phyloP scores from a whole-genome alignment of 2,329 filamentous ascomycete genomes.

The Fusarium virguliforme region DNA sequence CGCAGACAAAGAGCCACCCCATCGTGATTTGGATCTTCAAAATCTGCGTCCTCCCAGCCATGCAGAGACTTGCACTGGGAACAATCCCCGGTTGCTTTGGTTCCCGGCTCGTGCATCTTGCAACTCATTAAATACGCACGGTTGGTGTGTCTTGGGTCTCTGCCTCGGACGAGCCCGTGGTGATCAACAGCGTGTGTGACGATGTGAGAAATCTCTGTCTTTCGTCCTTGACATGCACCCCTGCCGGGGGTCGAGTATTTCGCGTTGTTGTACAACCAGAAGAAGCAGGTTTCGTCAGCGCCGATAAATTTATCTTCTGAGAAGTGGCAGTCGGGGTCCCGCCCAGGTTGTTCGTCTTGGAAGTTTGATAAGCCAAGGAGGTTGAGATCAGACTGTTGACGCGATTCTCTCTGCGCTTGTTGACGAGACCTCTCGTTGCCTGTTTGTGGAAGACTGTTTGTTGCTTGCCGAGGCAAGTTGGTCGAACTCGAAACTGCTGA shows the following conservation, averaged over 20 bases:
- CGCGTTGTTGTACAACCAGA: conserved; percentile 28
- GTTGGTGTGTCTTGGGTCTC: conserved; percentile 27
- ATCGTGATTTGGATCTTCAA: conserved; percentile 23
- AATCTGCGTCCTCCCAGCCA: conserved; percentile 33
- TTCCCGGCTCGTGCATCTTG: conserved; percentile 9
- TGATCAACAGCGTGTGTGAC: conserved; percentile 43
- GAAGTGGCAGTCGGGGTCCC: background rate
- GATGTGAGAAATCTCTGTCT: conserved; percentile 46
- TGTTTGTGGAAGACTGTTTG: background rate
- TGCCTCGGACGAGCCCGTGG: conserved; percentile 45
- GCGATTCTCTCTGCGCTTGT: conserved; percentile 3
- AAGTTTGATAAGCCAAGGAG: background rate
- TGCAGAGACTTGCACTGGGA: conserved; percentile 32
- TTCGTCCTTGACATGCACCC: conserved; percentile 34
- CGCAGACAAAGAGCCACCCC: conserved; percentile 42
- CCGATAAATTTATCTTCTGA: conserved; percentile 22
- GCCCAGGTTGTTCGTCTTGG: background rate
- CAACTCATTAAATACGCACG: conserved; percentile 43
- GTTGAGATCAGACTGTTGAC: background rate
- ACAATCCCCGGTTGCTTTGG: conserved; percentile 42
- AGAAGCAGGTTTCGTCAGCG: conserved; percentile 35
- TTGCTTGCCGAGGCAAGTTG: background rate
- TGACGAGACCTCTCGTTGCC: background rate
- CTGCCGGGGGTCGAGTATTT: conserved; percentile 28
- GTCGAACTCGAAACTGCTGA: conserved; percentile 6